These are phyloP conservation scores for Phlyctochytrium bullatum DNA, from an alignment of 192 early-diverging fungal species.

Conservation along the genomic window DNA sequence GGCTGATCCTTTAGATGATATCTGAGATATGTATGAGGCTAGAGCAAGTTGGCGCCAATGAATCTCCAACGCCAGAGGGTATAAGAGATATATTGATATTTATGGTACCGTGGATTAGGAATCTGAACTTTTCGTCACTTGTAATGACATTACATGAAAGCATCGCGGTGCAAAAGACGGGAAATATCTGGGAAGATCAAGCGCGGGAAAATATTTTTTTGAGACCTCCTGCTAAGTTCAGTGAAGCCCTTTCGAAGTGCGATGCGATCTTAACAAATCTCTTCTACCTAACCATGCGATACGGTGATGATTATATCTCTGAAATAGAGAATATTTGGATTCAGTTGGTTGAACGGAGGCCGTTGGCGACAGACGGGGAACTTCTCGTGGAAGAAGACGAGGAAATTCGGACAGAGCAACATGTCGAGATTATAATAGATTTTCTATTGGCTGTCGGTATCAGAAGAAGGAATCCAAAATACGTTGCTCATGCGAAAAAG, in stretches of 20 bases:
- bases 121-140: conserved; percentile 49
- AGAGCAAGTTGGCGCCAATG: conserved; percentile 38
- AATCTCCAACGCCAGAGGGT: conserved; percentile 35
- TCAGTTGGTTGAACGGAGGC: conserved; percentile 51
- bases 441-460: conserved; percentile 72
- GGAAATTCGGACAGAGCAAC: conserved; percentile 5
- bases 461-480: conserved; percentile 73
- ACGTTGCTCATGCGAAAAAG: conserved; percentile 75
- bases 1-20: conserved; percentile 46
- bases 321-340: conserved; percentile 79
- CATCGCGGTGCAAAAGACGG: conserved; percentile 6
- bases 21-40: conserved; percentile 74
- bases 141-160: background rate
- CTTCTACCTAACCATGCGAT: conserved; percentile 79
- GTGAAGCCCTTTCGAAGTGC: conserved; percentile 3
- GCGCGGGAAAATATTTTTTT: conserved; percentile 23
- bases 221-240: background rate
- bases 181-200: background rate
- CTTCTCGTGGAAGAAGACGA: conserved; percentile 38
- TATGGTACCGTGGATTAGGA: conserved; percentile 79
- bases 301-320: conserved; percentile 70
- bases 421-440: conserved; percentile 55
- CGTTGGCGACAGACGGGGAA: conserved; percentile 2
- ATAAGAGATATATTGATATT: conserved; percentile 71
- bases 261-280: conserved; percentile 69